Evolutionary conservation across 1,284 basidiomycete genomes (phyloP), one percentile per base, ranked within the genome.

Genomic region (Anthracocystis panici-leucophaei): DNA sequence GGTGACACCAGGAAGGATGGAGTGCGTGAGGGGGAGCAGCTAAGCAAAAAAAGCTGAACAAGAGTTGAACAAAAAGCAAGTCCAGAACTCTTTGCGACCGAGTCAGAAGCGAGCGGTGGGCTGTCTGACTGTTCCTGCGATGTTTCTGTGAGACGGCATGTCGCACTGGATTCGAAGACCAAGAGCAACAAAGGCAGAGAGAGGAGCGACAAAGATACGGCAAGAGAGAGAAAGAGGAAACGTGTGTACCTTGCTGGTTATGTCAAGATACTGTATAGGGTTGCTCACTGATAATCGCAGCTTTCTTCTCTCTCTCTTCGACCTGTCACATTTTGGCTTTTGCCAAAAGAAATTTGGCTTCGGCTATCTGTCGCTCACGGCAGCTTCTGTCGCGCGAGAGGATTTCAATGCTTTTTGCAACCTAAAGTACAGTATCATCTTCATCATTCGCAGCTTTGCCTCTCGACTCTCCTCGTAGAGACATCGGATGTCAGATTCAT

Each of bases 201-300:
- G 42, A 31, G 25, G 12, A n/a, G 57, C 21, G 14, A 10, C 18
- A 44, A 56, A 25, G 33, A 20, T 21, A 45, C 40, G 23, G 44
- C 44, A 10, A 53, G 38, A 59, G 55, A 57, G 20, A 49, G 23
- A n/a, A 57, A 45, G 55, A 59, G 49, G 7, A 56, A 45, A 20
- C 11, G n/a, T 55, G 66, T 44, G 66, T 63, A 68, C 66, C 66
- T 62, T 68, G 33, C 27, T 33, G 56, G 60, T 68, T 68, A 68
- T 49, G 46, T 31, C 40, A 8, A 41, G 16, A 21, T 40, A 20
- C 35, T 25, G 45, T 35, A n/a, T n/a, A n/a, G n/a, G n/a, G n/a
- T n/a, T 57, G 55, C 50, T 46, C 49, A 4, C 53, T 68, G 65
- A 68, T 67, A 61, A 67, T 55, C 53, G 52, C 31, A 16, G 18